Evolutionary conservation across 2,329 filamentous ascomycete genomes (phyloP).

Genomic region (Juglanconis oblonga): DNA sequence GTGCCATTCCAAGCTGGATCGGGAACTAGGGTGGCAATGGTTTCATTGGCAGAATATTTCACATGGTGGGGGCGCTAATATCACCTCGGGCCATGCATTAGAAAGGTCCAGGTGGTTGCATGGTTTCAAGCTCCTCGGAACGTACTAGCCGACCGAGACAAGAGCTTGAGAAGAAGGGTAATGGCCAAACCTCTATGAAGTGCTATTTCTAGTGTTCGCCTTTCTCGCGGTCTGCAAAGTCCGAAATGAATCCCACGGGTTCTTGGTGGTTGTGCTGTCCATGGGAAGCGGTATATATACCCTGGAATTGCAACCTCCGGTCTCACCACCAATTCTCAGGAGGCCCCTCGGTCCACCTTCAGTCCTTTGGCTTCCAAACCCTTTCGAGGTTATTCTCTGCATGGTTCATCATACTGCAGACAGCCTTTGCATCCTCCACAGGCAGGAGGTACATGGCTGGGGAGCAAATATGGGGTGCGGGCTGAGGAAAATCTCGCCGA

Average conservation of each 20-base stretch:
- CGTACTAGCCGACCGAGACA: background rate
- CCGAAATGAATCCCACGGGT: too few species aligned
- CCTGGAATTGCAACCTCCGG: background rate
- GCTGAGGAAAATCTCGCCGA: background rate
- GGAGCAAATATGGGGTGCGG: background rate
- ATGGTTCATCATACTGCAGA: background rate
- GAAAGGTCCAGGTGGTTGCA: too few species aligned
- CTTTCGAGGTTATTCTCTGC: background rate
- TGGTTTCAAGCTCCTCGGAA: background rate
- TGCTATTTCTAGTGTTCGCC: too few species aligned
- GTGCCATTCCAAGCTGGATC: background rate
- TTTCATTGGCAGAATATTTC: background rate
- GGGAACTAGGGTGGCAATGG: background rate
- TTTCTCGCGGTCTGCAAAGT: too few species aligned
- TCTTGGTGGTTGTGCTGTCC: too few species aligned
- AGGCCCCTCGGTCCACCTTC: background rate
- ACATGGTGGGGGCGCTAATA: background rate
- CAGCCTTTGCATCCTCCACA: too few species aligned
- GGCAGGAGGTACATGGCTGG: background rate
- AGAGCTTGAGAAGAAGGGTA: too few species aligned
- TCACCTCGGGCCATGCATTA: background rate
- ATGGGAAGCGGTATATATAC: too few species aligned
- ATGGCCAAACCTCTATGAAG: too few species aligned
- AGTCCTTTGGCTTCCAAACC: background rate
- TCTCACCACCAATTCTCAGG: background rate